Evolutionary conservation across 2,329 filamentous ascomycete species (phyloP), one percentile per base, ranked within the genome.

Genomic region (Hymenoscyphus fraxineus): DNA sequence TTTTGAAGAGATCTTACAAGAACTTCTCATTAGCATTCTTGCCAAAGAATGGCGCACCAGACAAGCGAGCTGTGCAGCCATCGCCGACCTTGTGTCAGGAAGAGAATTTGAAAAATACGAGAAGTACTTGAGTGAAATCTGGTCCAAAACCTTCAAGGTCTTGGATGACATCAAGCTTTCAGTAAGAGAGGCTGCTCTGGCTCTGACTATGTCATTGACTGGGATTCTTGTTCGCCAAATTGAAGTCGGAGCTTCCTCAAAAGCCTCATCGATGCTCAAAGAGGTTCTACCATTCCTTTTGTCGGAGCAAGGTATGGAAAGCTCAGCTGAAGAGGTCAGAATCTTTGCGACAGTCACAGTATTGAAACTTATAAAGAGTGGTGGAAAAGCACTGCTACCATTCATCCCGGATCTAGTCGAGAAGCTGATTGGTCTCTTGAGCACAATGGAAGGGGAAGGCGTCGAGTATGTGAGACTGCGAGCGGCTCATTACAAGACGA

Each of bases 121-220:
- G 70, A 86, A 87, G 64, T 93, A 95, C 73, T 89, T 98, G 60
- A 85, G 88, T 62, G 85, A 92, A 22, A 92, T 98, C 59, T 97
- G 95, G 89, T 85, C 85, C 12, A 86, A 90, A 35, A 90, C 92
- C 0, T 90, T 98, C 76, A 96, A 92, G 73, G 93, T 99, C 0
- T 81, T 98, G 6, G 95, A 99, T 76, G 95, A 99, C 76, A 96
- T 98, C 76, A 99, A 99, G 76, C 90, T 89, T 7, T 93, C 90
- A 0, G 95, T 99, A 4, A 85, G 95, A 60, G 82, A 85, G 41
- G 90, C 93, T 1, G 95, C 95, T 1, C 83, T 93, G 57, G 88
- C 88, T 65, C 83, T 99, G 4, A 96, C 93, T 72, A 88, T 93
- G 75, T 87, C 88, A 0, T 82, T 99, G 41, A 96, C 93, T 0